These are phyloP conservation scores for Fusarium pininemorale DNA, from an alignment of 2,329 filamentous ascomycete species.

Conservation along the genomic window DNA sequence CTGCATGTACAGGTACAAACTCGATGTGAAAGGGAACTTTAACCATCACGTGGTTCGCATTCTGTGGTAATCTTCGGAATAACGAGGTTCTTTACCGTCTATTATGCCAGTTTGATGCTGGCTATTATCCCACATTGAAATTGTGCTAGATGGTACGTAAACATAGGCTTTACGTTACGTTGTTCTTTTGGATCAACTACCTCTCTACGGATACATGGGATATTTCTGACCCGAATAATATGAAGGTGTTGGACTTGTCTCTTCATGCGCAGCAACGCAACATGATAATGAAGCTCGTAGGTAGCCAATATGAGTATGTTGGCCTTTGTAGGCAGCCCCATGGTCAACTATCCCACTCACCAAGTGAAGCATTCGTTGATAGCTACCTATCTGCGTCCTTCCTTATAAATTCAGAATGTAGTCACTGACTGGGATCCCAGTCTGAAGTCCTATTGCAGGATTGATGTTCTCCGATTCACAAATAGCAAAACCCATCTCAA, in stretches of 20 bases:
- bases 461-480: not conserved
- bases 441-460: not conserved
- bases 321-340: not conserved
- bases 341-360: not conserved
- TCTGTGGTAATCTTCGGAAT: not conserved
- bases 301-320: not conserved
- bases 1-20: not conserved
- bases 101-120: not conserved
- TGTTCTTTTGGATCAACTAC: not conserved
- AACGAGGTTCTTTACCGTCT: not conserved
- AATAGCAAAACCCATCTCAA: not conserved
- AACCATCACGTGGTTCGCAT: not conserved
- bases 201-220: not conserved
- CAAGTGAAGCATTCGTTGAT: not conserved
- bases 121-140: not conserved
- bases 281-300: not conserved
- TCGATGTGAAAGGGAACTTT: not conserved
- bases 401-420: not conserved
- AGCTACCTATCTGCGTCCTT: not conserved
- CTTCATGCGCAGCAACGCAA: not conserved
- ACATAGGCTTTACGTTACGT: too few relatives aligned
- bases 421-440: not conserved
- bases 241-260: not conserved
- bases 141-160: not conserved
- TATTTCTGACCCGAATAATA: too few relatives aligned